Evolutionary conservation across 805 yeast species (phyloP), one percentile per base, ranked within the genome.

Genomic region (Priceomyces melissophilus): DNA sequence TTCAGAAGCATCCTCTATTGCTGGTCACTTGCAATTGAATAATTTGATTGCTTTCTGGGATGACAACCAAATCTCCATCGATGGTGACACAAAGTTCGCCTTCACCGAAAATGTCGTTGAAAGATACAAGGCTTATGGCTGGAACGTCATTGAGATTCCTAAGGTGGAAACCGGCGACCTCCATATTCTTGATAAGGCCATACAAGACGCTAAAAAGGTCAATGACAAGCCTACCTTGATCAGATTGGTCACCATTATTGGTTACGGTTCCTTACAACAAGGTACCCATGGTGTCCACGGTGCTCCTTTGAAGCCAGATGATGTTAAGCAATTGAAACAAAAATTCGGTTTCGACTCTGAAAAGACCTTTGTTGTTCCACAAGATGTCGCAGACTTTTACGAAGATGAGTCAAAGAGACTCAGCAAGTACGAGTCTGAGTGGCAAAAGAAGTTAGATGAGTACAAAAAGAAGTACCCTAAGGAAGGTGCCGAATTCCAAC

Each of bases 261-360:
- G 98, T 67, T 90, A 63, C 73, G 98, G 99, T 60, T 93, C 98
- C 38, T 63, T 81, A 56, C 69, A 74, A 50, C 80, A 78, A 55
- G 98, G 98, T 57, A 79, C 96, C 47, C 91, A 85, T 69, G 74
- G 84, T 55, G 98, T 93, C 42, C 99, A 93, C 72, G 99, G 99
- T 69, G 73, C 96, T 51, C 96, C 99, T 58, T 79, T 91, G 70
- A 89, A 90, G 79, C 72, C 89, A 36, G 98, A 89, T 60, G 99
- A 91, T 63, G 77, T 90, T 59, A 80, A 75, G 57, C 96, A 88
- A 69, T 75, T 91, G 69, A 93, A 89, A 78, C 65, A 71, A 59
- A 75, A 77, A 61, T 82, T 80, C 58, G 97, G 97, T 44, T 90
- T 91, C 77, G 77, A 89, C 79, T 95, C 97, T 50, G 80, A 77